A percentile compares a stretch with the other conserved stretches of the same genome.
Conservation (phyloP, 2,329 filamentous ascomycete genomes). For the Nannizziopsis barbatae region DNA sequence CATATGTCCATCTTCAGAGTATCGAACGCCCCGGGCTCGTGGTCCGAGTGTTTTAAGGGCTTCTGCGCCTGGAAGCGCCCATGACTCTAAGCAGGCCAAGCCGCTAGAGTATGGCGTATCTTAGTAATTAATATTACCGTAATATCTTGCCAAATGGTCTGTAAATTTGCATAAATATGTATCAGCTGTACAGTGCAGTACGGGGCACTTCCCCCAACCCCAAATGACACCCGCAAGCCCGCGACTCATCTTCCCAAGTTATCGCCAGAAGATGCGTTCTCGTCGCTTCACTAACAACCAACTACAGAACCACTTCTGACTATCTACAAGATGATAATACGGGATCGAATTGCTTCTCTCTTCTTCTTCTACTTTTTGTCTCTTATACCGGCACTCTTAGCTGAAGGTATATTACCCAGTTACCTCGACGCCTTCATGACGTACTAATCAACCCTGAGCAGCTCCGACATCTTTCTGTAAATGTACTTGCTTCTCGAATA, state of each 20-base stretch:
- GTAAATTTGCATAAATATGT: no score
- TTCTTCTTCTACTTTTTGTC: conserved; percentile 23
- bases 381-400: conserved; percentile 23
- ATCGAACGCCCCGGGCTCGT: no score
- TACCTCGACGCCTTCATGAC: neutral
- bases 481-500: conserved; percentile 58
- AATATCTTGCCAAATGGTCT: no score
- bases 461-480: conserved; percentile 55
- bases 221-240: no score
- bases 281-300: neutral
- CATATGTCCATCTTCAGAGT: no score
- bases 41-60: no score
- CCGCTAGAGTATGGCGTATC: no score
- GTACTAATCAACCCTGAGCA: conserved; percentile 15
- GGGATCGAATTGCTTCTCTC: conserved; percentile 15
- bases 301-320: neutral
- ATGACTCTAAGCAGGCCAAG: no score
- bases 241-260: neutral
- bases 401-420: conserved; percentile 26
- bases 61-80: no score
- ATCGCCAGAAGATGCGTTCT: neutral
- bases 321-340: conserved; percentile 17
- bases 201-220: no score
- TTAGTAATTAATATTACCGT: no score
- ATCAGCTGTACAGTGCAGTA: no score